Percentiles rank a stretch among this genome's conserved stretches.
These are phyloP conservation scores for Xylaria scruposa DNA, from an alignment of 495 filamentous ascomycete species.

Conservation along the genomic window DNA sequence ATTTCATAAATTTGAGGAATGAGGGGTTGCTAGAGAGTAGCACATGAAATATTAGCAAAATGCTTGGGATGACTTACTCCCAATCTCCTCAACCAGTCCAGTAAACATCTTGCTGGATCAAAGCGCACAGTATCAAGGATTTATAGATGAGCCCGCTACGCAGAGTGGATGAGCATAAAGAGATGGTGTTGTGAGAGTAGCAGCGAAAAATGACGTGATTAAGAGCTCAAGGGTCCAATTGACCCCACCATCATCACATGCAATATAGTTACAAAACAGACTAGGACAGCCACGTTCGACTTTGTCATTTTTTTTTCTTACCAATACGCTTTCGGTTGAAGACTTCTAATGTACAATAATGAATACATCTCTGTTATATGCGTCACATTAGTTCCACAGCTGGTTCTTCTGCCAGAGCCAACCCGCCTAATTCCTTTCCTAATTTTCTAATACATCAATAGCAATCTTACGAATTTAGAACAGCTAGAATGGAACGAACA, in stretches of 20 bases:
- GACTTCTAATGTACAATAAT: background rate
- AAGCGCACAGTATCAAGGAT: background rate
- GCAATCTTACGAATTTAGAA: background rate
- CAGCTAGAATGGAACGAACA: background rate
- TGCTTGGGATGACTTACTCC: conserved; percentile 64
- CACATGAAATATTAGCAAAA: background rate
- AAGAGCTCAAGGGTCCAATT: conserved; percentile 3
- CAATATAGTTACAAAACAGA: background rate
- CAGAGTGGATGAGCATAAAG: background rate
- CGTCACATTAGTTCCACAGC: no score
- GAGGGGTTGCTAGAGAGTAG: background rate
- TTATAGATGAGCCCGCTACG: background rate
- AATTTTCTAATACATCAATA: no score
- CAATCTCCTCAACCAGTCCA: conserved; percentile 93
- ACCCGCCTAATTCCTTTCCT: background rate
- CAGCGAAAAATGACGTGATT: conserved; percentile 13
- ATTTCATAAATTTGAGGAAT: background rate
- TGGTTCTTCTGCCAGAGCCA: background rate
- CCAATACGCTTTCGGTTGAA: background rate
- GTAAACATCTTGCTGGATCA: conserved; percentile 82
- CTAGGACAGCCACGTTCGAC: background rate
- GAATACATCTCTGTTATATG: no score
- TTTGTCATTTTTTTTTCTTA: background rate
- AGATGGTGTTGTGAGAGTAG: conserved; percentile 2
- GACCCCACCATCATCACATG: conserved; percentile 25